These are phyloP conservation scores for Russula earlei DNA, from an alignment of 768 basidiomycete genomes.

Conservation along the genomic window DNA sequence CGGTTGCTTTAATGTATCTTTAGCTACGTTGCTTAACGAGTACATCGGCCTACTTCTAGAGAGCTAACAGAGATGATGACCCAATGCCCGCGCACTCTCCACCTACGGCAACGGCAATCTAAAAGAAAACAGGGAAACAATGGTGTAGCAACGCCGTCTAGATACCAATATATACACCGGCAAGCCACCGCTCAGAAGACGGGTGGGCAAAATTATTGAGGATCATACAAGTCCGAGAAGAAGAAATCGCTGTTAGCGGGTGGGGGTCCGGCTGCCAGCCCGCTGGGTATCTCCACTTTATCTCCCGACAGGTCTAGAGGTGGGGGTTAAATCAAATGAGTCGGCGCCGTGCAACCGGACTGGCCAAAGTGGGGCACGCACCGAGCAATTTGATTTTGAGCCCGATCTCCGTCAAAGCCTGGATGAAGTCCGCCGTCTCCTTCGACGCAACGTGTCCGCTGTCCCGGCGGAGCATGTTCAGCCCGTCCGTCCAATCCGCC, in stretches of 20 bases:
- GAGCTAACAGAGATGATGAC: neutral
- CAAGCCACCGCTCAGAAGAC: neutral
- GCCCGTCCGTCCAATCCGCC: conserved; percentile 92
- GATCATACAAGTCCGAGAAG: conserved; percentile 53
- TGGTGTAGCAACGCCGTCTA: neutral
- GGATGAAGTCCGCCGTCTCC: conserved; percentile 80
- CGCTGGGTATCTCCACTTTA: conserved; percentile 80
- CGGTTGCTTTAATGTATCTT: neutral
- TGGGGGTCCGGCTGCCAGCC: conserved; percentile 66
- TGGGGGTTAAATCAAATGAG: neutral
- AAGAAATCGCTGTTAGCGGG: conserved; percentile 77
- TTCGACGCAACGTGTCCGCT: conserved; percentile 76
- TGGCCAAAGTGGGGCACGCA: conserved; percentile 28
- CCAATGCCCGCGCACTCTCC: neutral
- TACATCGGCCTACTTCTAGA: neutral
- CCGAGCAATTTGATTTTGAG: conserved; percentile 85
- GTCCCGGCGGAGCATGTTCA: conserved; percentile 78
- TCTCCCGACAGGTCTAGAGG: conserved; percentile 74
- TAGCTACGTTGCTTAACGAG: neutral
- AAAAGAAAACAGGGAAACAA: neutral
- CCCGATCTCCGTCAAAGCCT: conserved; percentile 83
- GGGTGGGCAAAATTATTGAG: conserved; percentile 10
- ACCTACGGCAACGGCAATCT: neutral
- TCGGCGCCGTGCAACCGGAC: no score
- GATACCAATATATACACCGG: neutral